Conservation (phyloP, 176 grass and related monocot species). For the Bonia amplexicaulis region DNA sequence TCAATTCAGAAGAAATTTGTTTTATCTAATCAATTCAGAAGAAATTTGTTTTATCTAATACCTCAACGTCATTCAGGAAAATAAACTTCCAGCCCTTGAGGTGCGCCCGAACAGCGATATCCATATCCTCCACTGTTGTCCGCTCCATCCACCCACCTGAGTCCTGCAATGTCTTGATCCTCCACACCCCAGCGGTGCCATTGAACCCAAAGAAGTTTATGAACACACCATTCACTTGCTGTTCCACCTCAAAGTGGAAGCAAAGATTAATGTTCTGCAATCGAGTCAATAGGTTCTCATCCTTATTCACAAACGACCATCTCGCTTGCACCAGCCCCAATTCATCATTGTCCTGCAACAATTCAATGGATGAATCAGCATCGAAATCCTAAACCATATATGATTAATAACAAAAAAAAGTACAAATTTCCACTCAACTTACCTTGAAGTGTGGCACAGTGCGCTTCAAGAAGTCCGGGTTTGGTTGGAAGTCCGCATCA, state of each 20-base stretch:
- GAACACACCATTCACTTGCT: conserved; percentile 88
- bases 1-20: not conserved
- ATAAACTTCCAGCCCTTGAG: conserved; percentile 93
- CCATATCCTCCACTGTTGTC: conserved; percentile 98
- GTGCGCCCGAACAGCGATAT: conserved; percentile 91
- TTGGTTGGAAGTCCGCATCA: conserved; percentile 95
- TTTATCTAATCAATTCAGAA: conserved; percentile 12
- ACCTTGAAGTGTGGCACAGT: conserved; percentile 98
- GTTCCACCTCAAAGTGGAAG: conserved; percentile 99
- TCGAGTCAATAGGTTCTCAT: conserved; percentile 84
- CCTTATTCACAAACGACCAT: conserved; percentile 97
- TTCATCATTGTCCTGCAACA: conserved; percentile 69
- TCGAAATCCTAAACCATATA: not conserved
- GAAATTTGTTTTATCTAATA: conserved; percentile 17
- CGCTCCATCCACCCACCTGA: conserved; percentile 95
- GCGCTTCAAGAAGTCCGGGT: conserved; percentile 75
- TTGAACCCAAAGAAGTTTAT: conserved; percentile 98
- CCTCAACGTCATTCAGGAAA: conserved; percentile 95
- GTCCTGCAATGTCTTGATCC: conserved; percentile 84
- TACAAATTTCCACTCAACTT: not conserved
- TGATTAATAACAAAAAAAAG: not conserved
- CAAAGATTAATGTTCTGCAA: conserved; percentile 95
- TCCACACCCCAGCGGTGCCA: conserved; percentile 94
- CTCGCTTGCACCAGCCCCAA: conserved; percentile 91
- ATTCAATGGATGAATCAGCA: not conserved